These are phyloP conservation scores for Xylaria sp. DNA, from an alignment of 2,329 filamentous ascomycete genomes.

Conservation along the genomic window DNA sequence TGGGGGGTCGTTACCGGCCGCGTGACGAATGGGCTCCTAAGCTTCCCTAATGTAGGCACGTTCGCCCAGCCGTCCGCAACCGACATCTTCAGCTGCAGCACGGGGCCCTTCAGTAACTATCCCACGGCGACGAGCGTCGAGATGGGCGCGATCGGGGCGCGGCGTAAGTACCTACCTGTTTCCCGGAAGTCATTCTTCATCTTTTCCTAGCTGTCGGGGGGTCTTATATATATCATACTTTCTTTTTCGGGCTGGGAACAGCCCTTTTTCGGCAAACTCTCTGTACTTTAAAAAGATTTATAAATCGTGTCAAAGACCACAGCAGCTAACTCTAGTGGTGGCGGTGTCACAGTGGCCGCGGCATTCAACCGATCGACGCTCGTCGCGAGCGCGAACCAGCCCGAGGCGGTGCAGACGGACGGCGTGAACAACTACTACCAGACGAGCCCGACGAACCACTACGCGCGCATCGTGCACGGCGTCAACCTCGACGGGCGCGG, in stretches of 20 bases:
- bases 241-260: no score
- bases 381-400: conserved; percentile 63
- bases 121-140: conserved; percentile 55
- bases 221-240: no score
- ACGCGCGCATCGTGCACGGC: conserved; percentile 72
- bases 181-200: background rate
- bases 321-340: background rate
- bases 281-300: no score
- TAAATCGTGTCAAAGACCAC: background rate
- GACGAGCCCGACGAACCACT: conserved; percentile 71
- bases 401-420: conserved; percentile 58
- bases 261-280: no score
- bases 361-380: conserved; percentile 81
- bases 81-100: conserved; percentile 50
- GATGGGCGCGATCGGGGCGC: conserved; percentile 73
- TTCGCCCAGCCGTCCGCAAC: conserved; percentile 60
- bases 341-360: conserved; percentile 66
- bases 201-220: background rate
- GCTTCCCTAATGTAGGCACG: conserved; percentile 54
- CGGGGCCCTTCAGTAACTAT: conserved; percentile 65
- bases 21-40: conserved; percentile 53
- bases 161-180: conserved; percentile 51
- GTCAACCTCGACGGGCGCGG: conserved; percentile 68
- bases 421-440: conserved; percentile 73
- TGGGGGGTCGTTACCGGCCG: conserved; percentile 62